Conservation (phyloP, 2,329 filamentous ascomycete genomes). For the Setomelanomma holmii region DNA sequence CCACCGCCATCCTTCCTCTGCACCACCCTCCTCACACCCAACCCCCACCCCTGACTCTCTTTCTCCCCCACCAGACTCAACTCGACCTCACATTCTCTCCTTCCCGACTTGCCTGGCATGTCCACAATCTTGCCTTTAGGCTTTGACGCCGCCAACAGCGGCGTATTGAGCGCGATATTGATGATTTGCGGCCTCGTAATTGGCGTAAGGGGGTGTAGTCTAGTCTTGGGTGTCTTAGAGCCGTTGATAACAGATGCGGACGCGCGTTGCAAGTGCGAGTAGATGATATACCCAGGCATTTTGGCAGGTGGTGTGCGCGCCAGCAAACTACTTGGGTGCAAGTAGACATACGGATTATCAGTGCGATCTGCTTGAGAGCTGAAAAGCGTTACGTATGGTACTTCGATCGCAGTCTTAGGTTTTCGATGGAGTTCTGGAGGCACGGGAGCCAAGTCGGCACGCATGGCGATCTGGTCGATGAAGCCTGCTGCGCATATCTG, state of each 20-base stretch:
- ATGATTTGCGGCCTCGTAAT: conserved; percentile 78
- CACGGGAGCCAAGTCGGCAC: conserved; percentile 81
- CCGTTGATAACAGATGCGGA: conserved; percentile 54
- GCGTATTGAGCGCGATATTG: conserved; percentile 81
- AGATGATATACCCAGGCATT: conserved; percentile 87
- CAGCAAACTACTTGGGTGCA: conserved; percentile 85
- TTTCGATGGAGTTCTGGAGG: conserved; percentile 64
- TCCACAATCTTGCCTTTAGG: conserved; percentile 80
- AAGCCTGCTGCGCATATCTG: conserved; percentile 93
- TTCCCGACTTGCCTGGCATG: conserved; percentile 52
- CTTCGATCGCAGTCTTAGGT: conserved; percentile 85
- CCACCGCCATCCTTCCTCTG: conserved; percentile 75
- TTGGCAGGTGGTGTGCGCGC: conserved; percentile 60
- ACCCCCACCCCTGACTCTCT: conserved; percentile 75
- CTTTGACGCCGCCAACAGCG: conserved; percentile 84
- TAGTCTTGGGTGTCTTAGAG: conserved; percentile 63
- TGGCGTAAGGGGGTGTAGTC: conserved; percentile 88
- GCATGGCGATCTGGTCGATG: conserved; percentile 91
- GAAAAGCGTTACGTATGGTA: conserved; percentile 87
- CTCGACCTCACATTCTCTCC: conserved; percentile 82
- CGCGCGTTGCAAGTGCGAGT: conserved; percentile 80
- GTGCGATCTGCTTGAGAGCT: conserved; percentile 62
- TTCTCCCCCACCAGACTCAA: conserved; percentile 76
- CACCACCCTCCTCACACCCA: conserved; percentile 83
- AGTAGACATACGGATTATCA: conserved; percentile 71